Evolutionary conservation across 1,284 basidiomycete genomes (phyloP), one percentile per base, ranked within the genome.

Genomic region (Cutaneotrichosporon dermatis): DNA sequence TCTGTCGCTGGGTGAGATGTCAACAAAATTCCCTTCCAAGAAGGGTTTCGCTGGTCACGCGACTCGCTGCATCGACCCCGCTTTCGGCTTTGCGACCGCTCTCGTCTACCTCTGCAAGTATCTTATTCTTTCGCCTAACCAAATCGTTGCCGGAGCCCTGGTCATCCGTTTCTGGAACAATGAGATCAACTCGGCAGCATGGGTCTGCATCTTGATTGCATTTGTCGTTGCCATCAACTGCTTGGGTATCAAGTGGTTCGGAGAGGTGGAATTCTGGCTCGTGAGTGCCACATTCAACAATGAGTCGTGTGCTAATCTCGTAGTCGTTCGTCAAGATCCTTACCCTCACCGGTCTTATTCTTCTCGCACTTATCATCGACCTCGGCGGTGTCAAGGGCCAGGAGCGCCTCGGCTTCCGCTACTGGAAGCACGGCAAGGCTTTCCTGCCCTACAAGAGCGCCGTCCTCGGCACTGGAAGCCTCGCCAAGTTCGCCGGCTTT

Each of bases 201-300:
- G 75, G 72, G 71, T 76, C 51, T 63, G 74, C 1, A 73, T 80
- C 58, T 70, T 79, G 49, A 74, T 80, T 59, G 67, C 69, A 15
- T 65, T 74, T n/a, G 63, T 63, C 35, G 40, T 61, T 13, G 53
- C 60, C 25, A 60, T 66, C 79, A 92, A 92, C 73, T 82, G 91
- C 49, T 85, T 90, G 63, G 88, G 88, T 61, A 87, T 89, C 55
- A 68, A 73, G 56, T 84, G 81, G 70, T 88, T 87, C 63, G 87
- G 87, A 68, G 86, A 88, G 81, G 81, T 84, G 10, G 88, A 90
- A 40, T 51, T 51, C 37, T 51, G 50, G 50, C 49, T 39, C 16
- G 75, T 72, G 53, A 70, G 69, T 69, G 13, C 16, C 25, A 13
- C 9, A 5, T 4, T 16, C 39, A 2, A 16, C 37, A 9, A 4